phyloP scores from a whole-genome alignment of 2,329 filamentous ascomycete species.

The Elsinoe necatrix region DNA sequence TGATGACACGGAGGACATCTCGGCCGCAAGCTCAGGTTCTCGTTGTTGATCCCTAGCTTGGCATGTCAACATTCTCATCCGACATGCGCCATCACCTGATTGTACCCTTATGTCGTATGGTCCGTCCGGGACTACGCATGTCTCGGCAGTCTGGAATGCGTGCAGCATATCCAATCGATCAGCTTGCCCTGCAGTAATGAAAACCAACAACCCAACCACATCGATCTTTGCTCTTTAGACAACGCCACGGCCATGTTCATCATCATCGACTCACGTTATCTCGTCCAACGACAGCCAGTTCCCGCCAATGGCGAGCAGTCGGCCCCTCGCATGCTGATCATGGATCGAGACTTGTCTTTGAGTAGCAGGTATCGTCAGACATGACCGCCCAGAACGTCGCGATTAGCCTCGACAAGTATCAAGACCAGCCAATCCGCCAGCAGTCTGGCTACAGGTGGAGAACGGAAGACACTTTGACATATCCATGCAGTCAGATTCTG shows the following conservation, averaged over 20 bases:
- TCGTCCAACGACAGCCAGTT: not conserved
- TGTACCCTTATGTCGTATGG: not conserved
- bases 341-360: not conserved
- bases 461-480: not conserved
- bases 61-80: not conserved
- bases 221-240: conserved; percentile 25
- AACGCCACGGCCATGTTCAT: conserved; percentile 13
- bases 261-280: conserved; percentile 15
- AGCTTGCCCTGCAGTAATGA: not conserved
- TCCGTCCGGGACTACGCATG: not conserved
- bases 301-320: not conserved
- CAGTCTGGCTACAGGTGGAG: conserved; percentile 20
- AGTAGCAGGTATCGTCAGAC: not conserved
- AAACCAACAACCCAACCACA: not conserved
- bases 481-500: not conserved
- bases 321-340: not conserved
- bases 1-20: not conserved
- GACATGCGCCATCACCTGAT: not conserved
- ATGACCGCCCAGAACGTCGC: not conserved
- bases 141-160: conserved; percentile 6
- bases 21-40: not conserved
- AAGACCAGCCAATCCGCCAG: conserved; percentile 16
- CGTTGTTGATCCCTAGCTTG: not conserved
- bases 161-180: conserved; percentile 9
- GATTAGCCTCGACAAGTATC: not conserved